phyloP scores from a whole-genome alignment of 2,329 filamentous ascomycete species.

The Botrytis paeoniae region DNA sequence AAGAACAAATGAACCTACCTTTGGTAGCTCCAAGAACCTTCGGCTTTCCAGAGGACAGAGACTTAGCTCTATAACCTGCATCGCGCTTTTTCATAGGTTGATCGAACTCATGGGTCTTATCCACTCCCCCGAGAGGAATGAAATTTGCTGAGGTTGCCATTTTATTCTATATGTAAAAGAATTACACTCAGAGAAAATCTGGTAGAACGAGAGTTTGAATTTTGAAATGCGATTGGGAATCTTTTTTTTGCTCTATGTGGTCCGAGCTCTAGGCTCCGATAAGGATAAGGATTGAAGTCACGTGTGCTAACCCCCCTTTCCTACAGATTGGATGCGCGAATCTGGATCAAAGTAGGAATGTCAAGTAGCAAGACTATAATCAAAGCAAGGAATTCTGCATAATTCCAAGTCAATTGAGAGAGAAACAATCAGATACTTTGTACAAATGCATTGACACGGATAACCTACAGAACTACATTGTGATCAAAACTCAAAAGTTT shows the following conservation, averaged over 20 bases:
- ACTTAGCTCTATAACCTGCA: conserved; percentile 9
- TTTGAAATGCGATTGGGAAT: not conserved
- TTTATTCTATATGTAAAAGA: not conserved
- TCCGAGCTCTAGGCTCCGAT: not conserved
- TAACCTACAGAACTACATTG: not conserved
- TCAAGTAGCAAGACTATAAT: not conserved
- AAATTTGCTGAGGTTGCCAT: conserved; percentile 23
- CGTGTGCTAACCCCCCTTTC: not conserved
- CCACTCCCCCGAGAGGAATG: conserved; percentile 20
- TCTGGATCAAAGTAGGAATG: not conserved
- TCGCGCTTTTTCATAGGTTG: conserved; percentile 5
- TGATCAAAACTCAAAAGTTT: not conserved
- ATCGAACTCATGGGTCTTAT: conserved; percentile 7
- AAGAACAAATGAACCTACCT: conserved; percentile 13
- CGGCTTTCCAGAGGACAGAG: not conserved
- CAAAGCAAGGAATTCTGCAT: not conserved
- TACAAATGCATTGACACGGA: not conserved
- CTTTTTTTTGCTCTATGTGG: conserved; percentile 11
- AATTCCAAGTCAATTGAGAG: not conserved
- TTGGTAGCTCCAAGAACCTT: conserved; percentile 21
- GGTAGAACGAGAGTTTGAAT: not conserved
- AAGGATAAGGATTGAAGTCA: conserved; percentile 15
- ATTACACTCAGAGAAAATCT: not conserved
- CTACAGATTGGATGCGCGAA: not conserved
- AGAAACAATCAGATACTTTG: not conserved